These are phyloP conservation scores for Fragaria iinumae DNA, from an alignment of 306 rosid genomes.

Conservation along the genomic window DNA sequence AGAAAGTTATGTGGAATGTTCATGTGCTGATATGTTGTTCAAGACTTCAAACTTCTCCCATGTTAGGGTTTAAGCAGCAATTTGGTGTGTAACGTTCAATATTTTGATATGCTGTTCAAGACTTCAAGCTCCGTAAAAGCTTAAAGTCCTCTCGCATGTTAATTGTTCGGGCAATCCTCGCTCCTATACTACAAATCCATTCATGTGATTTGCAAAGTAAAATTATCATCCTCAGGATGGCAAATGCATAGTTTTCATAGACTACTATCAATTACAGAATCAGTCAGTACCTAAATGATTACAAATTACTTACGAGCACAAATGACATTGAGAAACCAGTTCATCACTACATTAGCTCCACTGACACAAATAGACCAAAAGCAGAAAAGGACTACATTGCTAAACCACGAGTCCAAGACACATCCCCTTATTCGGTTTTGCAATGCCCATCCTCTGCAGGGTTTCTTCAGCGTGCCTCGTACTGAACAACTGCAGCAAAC, in stretches of 20 bases:
- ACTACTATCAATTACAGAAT: background rate
- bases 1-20: no score
- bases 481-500: constrained; percentile 14
- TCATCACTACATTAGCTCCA: background rate
- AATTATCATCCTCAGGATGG: background rate
- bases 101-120: no score
- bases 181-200: background rate
- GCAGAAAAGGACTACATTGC: background rate
- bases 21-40: no score
- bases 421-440: background rate
- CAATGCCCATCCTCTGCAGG: background rate
- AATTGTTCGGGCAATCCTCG: background rate
- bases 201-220: background rate
- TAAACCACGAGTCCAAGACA: background rate
- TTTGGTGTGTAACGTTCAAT: no score
- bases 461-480: constrained; percentile 12
- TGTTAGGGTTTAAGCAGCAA: no score
- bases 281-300: background rate
- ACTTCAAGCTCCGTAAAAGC: background rate
- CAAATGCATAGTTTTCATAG: background rate
- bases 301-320: background rate
- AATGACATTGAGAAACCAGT: background rate
- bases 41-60: background rate
- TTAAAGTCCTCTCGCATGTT: background rate
- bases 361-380: background rate